Conservation (phyloP, 768 basidiomycete species). For the Lentinula lateritia region DNA sequence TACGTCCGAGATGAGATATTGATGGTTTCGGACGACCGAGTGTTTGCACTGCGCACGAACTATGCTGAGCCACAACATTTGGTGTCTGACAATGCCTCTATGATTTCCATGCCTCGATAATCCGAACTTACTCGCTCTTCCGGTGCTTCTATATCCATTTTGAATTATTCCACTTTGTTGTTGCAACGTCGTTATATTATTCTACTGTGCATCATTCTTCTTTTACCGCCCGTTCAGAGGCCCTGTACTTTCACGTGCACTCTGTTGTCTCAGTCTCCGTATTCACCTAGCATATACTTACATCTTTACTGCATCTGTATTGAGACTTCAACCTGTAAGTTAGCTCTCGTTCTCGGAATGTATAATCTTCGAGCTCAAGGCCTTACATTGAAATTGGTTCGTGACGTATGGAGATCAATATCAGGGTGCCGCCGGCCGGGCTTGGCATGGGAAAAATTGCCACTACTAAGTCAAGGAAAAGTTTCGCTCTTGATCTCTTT, state of each 20-base stretch:
- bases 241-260: constrained; percentile 21
- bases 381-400: no score
- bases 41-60: constrained; percentile 61
- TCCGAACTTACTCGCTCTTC: constrained; percentile 11
- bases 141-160: neutral
- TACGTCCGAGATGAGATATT: constrained; percentile 78
- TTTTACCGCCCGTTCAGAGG: constrained; percentile 1
- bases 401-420: neutral
- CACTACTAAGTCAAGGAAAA: neutral
- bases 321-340: constrained; percentile 3
- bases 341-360: neutral
- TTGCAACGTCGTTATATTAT: neutral
- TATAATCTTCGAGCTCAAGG: no score
- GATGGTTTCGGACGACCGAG: constrained; percentile 85
- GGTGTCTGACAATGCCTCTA: constrained; percentile 39
- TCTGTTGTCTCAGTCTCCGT: constrained; percentile 12
- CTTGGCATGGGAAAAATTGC: neutral
- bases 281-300: constrained; percentile 17
- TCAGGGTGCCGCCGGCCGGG: neutral
- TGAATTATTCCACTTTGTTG: neutral
- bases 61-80: constrained; percentile 27
- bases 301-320: constrained; percentile 28
- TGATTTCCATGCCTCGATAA: constrained; percentile 35
- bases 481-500: neutral
- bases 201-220: constrained; percentile 9